A percentile compares a stretch with the other conserved stretches of the same genome.
phyloP scores from a whole-genome alignment of 352 stramenopile species.

The Plasmopara halstedii region DNA sequence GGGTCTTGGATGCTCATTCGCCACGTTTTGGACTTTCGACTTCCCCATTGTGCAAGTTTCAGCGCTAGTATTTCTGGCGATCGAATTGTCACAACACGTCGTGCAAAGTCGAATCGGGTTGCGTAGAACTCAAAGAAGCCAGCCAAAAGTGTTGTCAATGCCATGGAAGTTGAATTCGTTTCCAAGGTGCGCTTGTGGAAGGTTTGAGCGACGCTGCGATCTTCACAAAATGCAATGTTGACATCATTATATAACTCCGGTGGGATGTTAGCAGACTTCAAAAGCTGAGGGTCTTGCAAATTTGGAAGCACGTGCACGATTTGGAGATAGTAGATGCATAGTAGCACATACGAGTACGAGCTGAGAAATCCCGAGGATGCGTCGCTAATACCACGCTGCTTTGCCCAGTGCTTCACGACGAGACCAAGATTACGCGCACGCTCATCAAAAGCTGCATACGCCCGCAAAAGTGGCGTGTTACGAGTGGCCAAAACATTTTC shows the following conservation, averaged over 20 bases:
- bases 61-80: constrained; percentile 22
- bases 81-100: constrained; percentile 90
- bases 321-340: constrained; percentile 96
- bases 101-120: constrained; percentile 94
- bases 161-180: constrained; percentile 2
- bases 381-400: constrained; percentile 94
- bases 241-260: constrained; percentile 39
- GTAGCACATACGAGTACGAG: constrained; percentile 98
- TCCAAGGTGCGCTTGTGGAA: constrained; percentile 28
- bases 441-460: constrained; percentile 70
- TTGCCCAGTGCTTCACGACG: constrained; percentile 98
- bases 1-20: constrained; percentile 84
- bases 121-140: constrained; percentile 97
- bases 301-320: constrained; percentile 89
- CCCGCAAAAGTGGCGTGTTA: constrained; percentile 75
- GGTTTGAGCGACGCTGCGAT: constrained; percentile 26
- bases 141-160: constrained; percentile 79
- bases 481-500: constrained; percentile 72
- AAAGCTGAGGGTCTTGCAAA: constrained; percentile 78
- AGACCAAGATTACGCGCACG: constrained; percentile 86
- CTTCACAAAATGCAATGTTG: constrained; percentile 67
- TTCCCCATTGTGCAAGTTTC: constrained; percentile 42
- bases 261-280: constrained; percentile 28
- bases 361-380: constrained; percentile 92
- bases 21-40: constrained; percentile 55